phyloP scores from a whole-genome alignment of 257 asterid species.

The Rehmannia glutinosa region DNA sequence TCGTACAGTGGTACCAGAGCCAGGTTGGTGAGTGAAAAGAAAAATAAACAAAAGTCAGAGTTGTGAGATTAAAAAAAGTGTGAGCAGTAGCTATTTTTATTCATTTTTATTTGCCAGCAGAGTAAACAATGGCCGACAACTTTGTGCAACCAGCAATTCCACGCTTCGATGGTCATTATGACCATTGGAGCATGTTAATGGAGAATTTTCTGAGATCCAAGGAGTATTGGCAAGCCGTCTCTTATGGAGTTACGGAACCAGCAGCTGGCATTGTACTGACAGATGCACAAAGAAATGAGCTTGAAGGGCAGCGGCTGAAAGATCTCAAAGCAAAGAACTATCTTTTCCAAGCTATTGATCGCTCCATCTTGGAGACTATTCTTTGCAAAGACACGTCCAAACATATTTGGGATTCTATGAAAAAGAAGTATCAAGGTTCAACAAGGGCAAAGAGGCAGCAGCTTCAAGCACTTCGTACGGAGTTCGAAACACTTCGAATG shows the following conservation, averaged over 20 bases:
- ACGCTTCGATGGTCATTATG: constrained; percentile 9
- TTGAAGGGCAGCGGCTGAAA: not conserved
- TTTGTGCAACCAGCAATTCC: constrained; percentile 6
- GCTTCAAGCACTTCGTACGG: not conserved
- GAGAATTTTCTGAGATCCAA: constrained; percentile 11
- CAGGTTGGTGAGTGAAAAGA: no score
- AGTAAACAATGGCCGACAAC: not conserved
- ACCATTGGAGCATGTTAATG: constrained; percentile 15
- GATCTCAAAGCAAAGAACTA: constrained; percentile 12
- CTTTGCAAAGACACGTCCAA: constrained; percentile 13
- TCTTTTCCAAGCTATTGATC: not conserved
- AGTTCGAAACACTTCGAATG: not conserved
- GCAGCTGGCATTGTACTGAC: not conserved
- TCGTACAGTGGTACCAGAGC: no score
- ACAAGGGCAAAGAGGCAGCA: not conserved
- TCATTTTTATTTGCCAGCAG: no score
- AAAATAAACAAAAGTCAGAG: no score
- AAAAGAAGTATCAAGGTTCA: constrained; percentile 1
- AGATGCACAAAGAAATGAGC: not conserved
- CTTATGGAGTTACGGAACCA: not conserved
- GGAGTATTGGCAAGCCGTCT: not conserved
- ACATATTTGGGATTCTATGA: constrained; percentile 11
- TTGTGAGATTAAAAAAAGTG: no score
- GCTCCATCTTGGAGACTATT: constrained; percentile 14
- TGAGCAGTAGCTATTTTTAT: no score